A percentile compares a stretch with the other conserved stretches of the same genome.
These are phyloP conservation scores for Coemansia guatemalensis DNA, from an alignment of 192 early-diverging fungal species.

Conservation along the genomic window DNA sequence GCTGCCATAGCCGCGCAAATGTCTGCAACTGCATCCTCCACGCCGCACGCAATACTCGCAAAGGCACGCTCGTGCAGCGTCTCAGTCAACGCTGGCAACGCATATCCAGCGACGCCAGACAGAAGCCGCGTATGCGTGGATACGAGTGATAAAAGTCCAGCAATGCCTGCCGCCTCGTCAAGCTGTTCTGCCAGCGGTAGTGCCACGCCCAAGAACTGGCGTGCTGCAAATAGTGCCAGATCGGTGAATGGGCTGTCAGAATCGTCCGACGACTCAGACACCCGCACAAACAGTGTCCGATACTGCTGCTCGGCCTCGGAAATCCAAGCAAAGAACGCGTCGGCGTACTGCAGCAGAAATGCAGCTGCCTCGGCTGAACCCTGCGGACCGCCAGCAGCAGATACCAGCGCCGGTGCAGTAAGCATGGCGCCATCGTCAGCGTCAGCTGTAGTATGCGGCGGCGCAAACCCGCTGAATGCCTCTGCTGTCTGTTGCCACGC, in stretches of 20 bases:
- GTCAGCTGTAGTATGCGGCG: not conserved
- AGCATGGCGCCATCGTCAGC: not conserved
- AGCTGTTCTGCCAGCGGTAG: constrained; percentile 29
- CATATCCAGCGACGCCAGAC: constrained; percentile 30
- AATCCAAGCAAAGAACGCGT: constrained; percentile 43
- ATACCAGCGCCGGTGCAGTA: no score
- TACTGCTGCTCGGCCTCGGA: constrained; percentile 46
- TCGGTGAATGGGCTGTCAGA: constrained; percentile 29
- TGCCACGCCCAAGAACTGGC: constrained; percentile 19
- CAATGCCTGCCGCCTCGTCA: constrained; percentile 37
- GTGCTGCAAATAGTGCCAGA: constrained; percentile 31
- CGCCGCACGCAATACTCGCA: constrained; percentile 31
- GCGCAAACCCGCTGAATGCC: constrained; percentile 30
- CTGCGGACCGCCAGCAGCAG: not conserved
- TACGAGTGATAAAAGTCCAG: constrained; percentile 26
- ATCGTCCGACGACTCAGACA: not conserved
- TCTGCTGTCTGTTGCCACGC: constrained; percentile 42
- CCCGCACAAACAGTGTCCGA: constrained; percentile 30
- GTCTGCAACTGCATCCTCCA: constrained; percentile 23
- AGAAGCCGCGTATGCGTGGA: constrained; percentile 23
- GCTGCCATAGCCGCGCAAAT: constrained; percentile 13
- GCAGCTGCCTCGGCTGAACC: constrained; percentile 28
- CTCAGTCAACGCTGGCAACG: constrained; percentile 23
- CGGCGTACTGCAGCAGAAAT: constrained; percentile 34
- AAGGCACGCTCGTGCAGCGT: constrained; percentile 41